Conservation (phyloP, 176 grass and related monocot species). For the Juncus inflexus region DNA sequence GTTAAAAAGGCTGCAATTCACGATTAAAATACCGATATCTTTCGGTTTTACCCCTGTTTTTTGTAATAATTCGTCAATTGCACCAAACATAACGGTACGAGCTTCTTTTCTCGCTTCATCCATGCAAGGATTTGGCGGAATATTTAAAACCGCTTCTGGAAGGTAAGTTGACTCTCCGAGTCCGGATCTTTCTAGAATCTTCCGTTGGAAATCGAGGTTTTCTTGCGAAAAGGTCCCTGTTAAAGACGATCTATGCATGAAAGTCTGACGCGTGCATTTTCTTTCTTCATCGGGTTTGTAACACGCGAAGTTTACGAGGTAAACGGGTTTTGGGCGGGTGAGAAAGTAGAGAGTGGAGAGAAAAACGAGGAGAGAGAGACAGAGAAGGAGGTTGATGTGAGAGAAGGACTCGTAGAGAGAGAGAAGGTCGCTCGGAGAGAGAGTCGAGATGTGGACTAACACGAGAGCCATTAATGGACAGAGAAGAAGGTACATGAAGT, state of each 20-base stretch:
- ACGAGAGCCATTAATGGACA: slow-evolving; percentile 46
- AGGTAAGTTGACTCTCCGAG: slow-evolving; percentile 72
- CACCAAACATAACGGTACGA: slow-evolving; percentile 65
- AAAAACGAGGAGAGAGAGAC: slow-evolving; percentile 71
- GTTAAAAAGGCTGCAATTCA: slow-evolving; percentile 93
- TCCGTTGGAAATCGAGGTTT: slow-evolving; percentile 80
- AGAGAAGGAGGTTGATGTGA: slow-evolving; percentile 62
- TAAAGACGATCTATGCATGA: slow-evolving; percentile 53
- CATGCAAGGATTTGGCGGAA: slow-evolving; percentile 67
- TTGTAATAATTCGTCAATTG: slow-evolving; percentile 59
- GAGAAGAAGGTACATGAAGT: slow-evolving; percentile 78
- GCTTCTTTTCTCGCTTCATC: slow-evolving; percentile 57
- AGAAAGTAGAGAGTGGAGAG: slow-evolving; percentile 71
- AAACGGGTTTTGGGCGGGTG: slow-evolving; percentile 55
- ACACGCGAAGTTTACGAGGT: slow-evolving; percentile 75
- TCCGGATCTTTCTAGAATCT: slow-evolving; percentile 74
- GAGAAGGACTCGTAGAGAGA: slow-evolving; percentile 51
- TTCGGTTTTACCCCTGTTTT: slow-evolving; percentile 63
- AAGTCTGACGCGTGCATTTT: slow-evolving; percentile 52
- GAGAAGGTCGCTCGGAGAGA: slow-evolving; percentile 48
- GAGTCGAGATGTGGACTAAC: slow-evolving; percentile 55
- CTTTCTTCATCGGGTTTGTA: slow-evolving; percentile 54
- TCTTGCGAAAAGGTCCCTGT: slow-evolving; percentile 43
- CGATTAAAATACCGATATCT: slow-evolving; percentile 73
- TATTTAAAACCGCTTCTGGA: slow-evolving; percentile 43